Conservation (phyloP, 2,329 filamentous ascomycete species). For the Sporothrix dimorphospora region DNA sequence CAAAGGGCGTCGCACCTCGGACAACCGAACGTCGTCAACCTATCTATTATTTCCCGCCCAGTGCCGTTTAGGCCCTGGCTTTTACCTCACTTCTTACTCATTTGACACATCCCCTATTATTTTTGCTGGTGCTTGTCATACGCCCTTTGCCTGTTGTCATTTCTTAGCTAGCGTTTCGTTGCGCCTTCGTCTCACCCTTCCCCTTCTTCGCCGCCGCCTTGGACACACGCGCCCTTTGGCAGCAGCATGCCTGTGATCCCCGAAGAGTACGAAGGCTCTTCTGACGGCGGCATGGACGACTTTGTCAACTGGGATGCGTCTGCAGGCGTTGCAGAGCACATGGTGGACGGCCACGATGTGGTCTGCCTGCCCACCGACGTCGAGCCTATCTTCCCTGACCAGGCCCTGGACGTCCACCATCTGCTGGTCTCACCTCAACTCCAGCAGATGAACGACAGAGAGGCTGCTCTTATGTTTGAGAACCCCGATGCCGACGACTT, state of each 20-base stretch:
- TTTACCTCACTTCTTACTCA: slow-evolving; percentile 17
- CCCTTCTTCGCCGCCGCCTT: not conserved
- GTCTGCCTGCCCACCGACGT: slow-evolving; percentile 34
- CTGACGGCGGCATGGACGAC: slow-evolving; percentile 53
- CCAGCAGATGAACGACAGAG: slow-evolving; percentile 33
- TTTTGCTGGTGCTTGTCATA: not conserved
- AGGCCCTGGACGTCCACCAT: slow-evolving; percentile 33
- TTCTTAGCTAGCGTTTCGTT: not conserved
- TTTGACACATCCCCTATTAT: slow-evolving; percentile 1
- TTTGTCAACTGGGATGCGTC: slow-evolving; percentile 64
- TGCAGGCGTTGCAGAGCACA: not conserved
- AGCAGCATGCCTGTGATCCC: slow-evolving; percentile 29
- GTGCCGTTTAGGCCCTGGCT: not conserved
- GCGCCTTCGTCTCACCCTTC: not conserved
- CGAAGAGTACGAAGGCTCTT: slow-evolving; percentile 40
- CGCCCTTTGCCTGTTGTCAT: slow-evolving; percentile 12
- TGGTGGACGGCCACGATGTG: slow-evolving; percentile 32
- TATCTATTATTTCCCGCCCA: not conserved
- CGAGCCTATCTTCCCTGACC: slow-evolving; percentile 31
- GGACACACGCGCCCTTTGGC: slow-evolving; percentile 25
- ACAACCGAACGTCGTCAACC: not conserved
- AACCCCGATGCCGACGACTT: slow-evolving; percentile 63
- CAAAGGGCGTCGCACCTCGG: slow-evolving; percentile 15
- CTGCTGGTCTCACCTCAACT: slow-evolving; percentile 22
- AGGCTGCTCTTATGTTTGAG: slow-evolving; percentile 54